phyloP scores from a whole-genome alignment of 108 stramenopile genomes.

The Conticribra weissflogii region DNA sequence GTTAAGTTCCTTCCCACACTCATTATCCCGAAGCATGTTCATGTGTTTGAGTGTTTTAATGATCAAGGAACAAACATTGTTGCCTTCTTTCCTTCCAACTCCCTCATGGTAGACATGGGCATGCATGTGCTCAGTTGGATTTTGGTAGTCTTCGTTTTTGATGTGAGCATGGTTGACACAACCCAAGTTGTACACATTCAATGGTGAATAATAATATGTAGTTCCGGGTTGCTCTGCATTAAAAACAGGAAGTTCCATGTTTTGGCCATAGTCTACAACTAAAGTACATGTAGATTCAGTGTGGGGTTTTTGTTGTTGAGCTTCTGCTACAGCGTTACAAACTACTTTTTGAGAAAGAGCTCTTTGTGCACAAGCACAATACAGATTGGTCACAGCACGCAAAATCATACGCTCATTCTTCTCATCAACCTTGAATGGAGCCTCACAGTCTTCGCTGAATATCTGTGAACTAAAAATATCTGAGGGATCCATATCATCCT shows the following conservation, averaged over 20 bases:
- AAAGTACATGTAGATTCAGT: not conserved
- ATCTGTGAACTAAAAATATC: no score
- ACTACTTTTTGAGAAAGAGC: not conserved
- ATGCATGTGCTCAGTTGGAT: constrained; percentile 4
- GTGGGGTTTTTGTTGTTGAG: not conserved
- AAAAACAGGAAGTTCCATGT: not conserved
- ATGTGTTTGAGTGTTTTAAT: constrained; percentile 2
- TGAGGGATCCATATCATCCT: no score
- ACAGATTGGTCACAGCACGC: not conserved
- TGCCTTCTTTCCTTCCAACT: constrained; percentile 12
- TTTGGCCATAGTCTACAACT: not conserved
- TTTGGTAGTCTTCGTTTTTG: not conserved
- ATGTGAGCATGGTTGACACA: constrained; percentile 1
- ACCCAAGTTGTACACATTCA: constrained; percentile 1
- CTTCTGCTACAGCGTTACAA: not conserved
- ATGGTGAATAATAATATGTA: not conserved
- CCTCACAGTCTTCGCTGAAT: not conserved
- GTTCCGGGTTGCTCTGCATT: constrained; percentile 9
- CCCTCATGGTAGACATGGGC: constrained; percentile 17
- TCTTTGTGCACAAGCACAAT: constrained; percentile 5
- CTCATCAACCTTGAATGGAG: not conserved
- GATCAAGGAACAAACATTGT: constrained; percentile 14
- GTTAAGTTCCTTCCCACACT: constrained; percentile 7
- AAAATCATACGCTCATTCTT: not conserved
- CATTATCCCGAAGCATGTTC: not conserved